Percentiles rank a stretch among this genome's conserved stretches.
Evolutionary conservation across 352 stramenopile genomes (phyloP).

Genomic region (Phytophthora vignae): DNA sequence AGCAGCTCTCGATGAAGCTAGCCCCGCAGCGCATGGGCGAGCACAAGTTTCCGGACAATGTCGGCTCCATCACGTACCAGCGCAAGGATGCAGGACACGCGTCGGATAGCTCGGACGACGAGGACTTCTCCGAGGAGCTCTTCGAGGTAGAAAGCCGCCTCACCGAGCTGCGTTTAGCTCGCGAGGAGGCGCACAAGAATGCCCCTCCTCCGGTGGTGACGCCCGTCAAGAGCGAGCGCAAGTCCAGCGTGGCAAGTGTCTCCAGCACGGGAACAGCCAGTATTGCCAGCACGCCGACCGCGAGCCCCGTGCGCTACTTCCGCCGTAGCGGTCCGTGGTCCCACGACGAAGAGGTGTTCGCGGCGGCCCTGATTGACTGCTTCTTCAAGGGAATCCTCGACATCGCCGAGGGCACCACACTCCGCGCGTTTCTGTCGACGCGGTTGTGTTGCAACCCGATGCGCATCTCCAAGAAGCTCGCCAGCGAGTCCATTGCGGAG

Average conservation of each 20-base stretch:
- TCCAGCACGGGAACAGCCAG: conserved; percentile 36
- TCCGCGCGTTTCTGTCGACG: conserved; percentile 67
- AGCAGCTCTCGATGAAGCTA: conserved; percentile 78
- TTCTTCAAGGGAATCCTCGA: conserved; percentile 76
- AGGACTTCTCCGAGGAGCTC: conserved; percentile 52
- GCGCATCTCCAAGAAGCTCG: conserved; percentile 83
- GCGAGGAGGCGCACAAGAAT: conserved; percentile 49
- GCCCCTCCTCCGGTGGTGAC: conserved; percentile 4
- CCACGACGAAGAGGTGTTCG: conserved; percentile 74
- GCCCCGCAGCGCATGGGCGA: conserved; percentile 59
- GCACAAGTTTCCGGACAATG: conserved; percentile 64
- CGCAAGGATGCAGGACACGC: conserved; percentile 35
- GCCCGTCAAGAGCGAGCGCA: conserved; percentile 38
- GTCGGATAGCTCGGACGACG: conserved; percentile 26
- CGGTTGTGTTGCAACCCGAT: conserved; percentile 79
- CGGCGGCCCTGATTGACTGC: conserved; percentile 65
- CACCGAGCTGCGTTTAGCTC: conserved; percentile 56
- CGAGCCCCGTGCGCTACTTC: conserved; percentile 41
- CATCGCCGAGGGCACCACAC: conserved; percentile 67
- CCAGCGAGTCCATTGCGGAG: conserved; percentile 68
- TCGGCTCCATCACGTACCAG: conserved; percentile 63
- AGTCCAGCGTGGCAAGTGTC: conserved; percentile 35
- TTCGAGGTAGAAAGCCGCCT: conserved; percentile 61
- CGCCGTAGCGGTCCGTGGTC: conserved; percentile 72
- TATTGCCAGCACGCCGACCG: conserved; percentile 30